Conservation (phyloP, 805 yeast species). For the Millerozyma miso region DNA sequence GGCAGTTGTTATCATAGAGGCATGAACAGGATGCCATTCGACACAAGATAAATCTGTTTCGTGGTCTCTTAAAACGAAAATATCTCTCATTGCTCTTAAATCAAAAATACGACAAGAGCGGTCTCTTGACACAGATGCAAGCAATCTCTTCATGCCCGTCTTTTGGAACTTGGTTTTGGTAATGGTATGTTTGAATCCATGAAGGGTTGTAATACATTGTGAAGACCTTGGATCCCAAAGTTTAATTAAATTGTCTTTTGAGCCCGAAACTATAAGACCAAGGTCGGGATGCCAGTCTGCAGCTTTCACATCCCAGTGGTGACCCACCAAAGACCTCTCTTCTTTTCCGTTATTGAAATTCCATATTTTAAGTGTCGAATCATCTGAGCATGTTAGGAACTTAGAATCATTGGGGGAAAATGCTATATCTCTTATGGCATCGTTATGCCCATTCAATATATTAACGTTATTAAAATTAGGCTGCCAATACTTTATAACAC, state of each 20-base stretch:
- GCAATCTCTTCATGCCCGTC: constrained; percentile 60
- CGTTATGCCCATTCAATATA: constrained; percentile 67
- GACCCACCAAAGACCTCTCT: constrained; percentile 79
- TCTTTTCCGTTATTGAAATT: constrained; percentile 84
- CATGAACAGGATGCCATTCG: constrained; percentile 90
- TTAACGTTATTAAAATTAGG: constrained; percentile 96
- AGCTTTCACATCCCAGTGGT: constrained; percentile 98
- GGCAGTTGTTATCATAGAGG: constrained; percentile 75
- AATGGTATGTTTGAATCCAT: constrained; percentile 94
- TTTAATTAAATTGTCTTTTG: constrained; percentile 89
- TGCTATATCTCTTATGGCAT: constrained; percentile 79
- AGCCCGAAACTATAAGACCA: constrained; percentile 87
- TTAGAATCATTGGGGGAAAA: constrained; percentile 89
- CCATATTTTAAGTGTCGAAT: constrained; percentile 87
- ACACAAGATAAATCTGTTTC: constrained; percentile 82
- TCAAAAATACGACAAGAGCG: constrained; percentile 86
- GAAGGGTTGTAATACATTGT: constrained; percentile 70
- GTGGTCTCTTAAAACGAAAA: constrained; percentile 67
- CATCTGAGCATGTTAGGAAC: constrained; percentile 93
- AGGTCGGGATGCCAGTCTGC: constrained; percentile 94
- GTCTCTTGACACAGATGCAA: constrained; percentile 88
- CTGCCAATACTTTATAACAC: constrained; percentile 92
- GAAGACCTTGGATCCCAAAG: constrained; percentile 94
- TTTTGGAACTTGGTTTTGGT: constrained; percentile 83
- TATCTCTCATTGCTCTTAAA: constrained; percentile 76